phyloP scores from a whole-genome alignment of 1,284 basidiomycete species.

The Phellopilus nigrolimitatus region DNA sequence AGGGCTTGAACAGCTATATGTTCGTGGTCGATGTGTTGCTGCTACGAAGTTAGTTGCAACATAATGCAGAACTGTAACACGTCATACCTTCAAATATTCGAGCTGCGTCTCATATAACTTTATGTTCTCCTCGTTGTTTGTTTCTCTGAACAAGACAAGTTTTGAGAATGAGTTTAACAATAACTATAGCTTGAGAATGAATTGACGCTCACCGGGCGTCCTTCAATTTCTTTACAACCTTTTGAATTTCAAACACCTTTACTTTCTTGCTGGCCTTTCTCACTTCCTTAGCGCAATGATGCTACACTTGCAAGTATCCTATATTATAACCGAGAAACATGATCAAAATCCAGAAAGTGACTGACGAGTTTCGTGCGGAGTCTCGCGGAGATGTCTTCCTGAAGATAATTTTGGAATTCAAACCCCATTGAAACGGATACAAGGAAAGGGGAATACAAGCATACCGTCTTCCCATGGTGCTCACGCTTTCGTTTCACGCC shows the following conservation, averaged over 20 bases:
- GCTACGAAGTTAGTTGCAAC: constrained; percentile 19
- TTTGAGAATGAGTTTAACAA: not conserved
- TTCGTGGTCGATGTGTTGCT: constrained; percentile 57
- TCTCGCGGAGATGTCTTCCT: constrained; percentile 15
- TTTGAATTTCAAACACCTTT: constrained; percentile 79
- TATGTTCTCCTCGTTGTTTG: constrained; percentile 34
- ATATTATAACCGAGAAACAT: not conserved
- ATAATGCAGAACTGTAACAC: not conserved
- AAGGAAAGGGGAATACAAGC: no score
- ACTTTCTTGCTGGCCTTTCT: constrained; percentile 75
- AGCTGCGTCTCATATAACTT: constrained; percentile 63
- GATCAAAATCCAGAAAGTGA: not conserved
- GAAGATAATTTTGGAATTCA: not conserved
- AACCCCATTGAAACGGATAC: no score
- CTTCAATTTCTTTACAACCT: constrained; percentile 80
- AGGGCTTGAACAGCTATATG: constrained; percentile 59
- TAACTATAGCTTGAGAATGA: not conserved
- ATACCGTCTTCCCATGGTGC: no score
- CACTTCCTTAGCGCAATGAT: constrained; percentile 64
- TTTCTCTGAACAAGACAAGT: constrained; percentile 32
- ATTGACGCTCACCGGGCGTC: constrained; percentile 48
- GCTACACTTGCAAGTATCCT: constrained; percentile 37
- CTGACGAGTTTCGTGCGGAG: constrained; percentile 18
- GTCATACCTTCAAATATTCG: constrained; percentile 57
- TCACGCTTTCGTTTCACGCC: constrained; percentile 18